Conservation (phyloP, 2,329 filamentous ascomycete genomes). For the Aspergillus arachidicola region DNA sequence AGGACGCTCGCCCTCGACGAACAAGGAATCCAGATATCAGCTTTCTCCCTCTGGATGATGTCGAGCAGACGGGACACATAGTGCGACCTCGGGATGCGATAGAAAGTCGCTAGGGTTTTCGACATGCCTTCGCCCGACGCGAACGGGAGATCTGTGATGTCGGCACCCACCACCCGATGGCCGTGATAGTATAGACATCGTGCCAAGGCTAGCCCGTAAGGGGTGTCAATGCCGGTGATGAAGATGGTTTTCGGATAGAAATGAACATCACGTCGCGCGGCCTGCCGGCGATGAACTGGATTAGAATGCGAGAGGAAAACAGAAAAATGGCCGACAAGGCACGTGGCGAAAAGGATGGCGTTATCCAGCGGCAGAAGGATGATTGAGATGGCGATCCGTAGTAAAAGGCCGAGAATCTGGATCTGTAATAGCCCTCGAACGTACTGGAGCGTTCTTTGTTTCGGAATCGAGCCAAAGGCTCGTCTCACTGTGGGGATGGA, state of each 20-base stretch:
- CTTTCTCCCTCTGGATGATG: constrained; percentile 61
- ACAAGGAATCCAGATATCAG: constrained; percentile 74
- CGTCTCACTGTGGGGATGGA: constrained; percentile 23
- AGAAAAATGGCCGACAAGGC: constrained; percentile 32
- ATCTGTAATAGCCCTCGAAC: constrained; percentile 14
- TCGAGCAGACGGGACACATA: constrained; percentile 62
- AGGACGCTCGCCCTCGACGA: constrained; percentile 68
- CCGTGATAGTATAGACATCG: constrained; percentile 65
- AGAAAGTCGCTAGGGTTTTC: constrained; percentile 57
- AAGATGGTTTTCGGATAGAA: constrained; percentile 61
- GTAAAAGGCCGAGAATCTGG: constrained; percentile 26
- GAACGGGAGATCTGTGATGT: constrained; percentile 56
- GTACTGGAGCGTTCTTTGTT: constrained; percentile 12
- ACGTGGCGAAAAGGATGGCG: constrained; percentile 44
- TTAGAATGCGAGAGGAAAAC: constrained; percentile 23
- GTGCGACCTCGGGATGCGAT: constrained; percentile 49
- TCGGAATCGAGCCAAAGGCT: constrained; percentile 14
- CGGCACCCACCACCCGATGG: constrained; percentile 72
- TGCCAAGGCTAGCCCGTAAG: constrained; percentile 68
- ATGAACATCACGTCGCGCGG: constrained; percentile 31
- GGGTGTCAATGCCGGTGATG: constrained; percentile 73
- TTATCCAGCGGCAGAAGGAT: constrained; percentile 54
- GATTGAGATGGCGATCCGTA: constrained; percentile 30
- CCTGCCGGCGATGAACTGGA: constrained; percentile 24
- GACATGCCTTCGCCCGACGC: constrained; percentile 63